Conservation (phyloP, 352 stramenopile species). For the Sclerospora graminicola region DNA sequence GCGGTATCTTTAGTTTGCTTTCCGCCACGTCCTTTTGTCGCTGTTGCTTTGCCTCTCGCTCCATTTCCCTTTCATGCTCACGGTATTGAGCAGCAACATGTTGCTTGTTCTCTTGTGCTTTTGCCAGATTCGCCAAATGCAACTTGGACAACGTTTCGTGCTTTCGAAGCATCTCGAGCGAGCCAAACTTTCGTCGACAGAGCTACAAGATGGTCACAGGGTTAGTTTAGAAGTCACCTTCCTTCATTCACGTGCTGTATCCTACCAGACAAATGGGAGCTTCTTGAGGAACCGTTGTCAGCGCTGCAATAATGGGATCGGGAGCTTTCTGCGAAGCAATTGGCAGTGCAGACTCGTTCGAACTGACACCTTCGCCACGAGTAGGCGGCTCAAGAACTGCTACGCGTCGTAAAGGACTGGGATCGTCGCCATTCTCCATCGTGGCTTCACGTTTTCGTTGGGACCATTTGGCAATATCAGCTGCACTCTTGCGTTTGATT, state of each 20-base stretch:
- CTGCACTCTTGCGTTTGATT: conserved; percentile 62
- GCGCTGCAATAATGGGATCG: conserved; percentile 21
- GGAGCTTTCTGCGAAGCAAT: not conserved
- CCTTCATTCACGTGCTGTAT: not conserved
- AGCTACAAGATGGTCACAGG: conserved; percentile 22
- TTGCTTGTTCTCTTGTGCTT: conserved; percentile 65
- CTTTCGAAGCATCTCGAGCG: conserved; percentile 60
- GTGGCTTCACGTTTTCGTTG: conserved; percentile 33
- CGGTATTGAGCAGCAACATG: conserved; percentile 46
- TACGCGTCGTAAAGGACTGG: not conserved
- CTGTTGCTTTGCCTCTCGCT: conserved; percentile 25
- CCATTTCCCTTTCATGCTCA: conserved; percentile 42
- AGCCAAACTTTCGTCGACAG: conserved; percentile 72
- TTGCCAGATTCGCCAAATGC: conserved; percentile 64
- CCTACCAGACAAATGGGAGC: conserved; percentile 74
- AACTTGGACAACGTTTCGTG: conserved; percentile 72
- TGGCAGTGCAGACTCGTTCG: not conserved
- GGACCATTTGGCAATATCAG: conserved; percentile 80
- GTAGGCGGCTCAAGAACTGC: no score
- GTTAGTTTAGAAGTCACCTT: no score
- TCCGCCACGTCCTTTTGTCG: conserved; percentile 9
- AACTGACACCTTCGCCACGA: not conserved
- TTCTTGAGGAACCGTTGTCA: conserved; percentile 40
- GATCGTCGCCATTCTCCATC: conserved; percentile 1
- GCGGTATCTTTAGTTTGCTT: no score